A percentile compares a stretch with the other conserved stretches of the same genome.
phyloP scores from a whole-genome alignment of 2,329 filamentous ascomycete genomes.

The Zasmidium citrigriseum region DNA sequence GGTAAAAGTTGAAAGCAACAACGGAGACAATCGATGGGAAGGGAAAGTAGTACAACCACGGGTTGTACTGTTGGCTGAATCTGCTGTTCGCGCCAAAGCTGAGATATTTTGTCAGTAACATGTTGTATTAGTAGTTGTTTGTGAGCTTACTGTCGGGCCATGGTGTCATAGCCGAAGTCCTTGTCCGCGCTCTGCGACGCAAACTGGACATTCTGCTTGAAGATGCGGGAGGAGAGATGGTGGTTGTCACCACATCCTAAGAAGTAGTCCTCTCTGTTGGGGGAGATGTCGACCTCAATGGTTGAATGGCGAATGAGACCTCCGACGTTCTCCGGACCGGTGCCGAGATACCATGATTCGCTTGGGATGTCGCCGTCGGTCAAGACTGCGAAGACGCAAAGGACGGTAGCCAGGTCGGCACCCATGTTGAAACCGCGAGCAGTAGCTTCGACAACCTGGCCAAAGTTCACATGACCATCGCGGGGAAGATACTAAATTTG shows the following conservation, averaged over 20 bases:
- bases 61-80: slow-evolving; percentile 30
- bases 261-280: slow-evolving; percentile 39
- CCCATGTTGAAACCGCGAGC: slow-evolving; percentile 28
- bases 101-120: not conserved
- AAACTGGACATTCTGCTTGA: slow-evolving; percentile 33
- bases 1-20: slow-evolving; percentile 34
- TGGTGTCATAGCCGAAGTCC: slow-evolving; percentile 29
- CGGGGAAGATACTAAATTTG: slow-evolving; percentile 46
- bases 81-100: slow-evolving; percentile 18
- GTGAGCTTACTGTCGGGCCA: slow-evolving; percentile 28
- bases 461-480: slow-evolving; percentile 39
- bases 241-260: slow-evolving; percentile 36
- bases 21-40: slow-evolving; percentile 35
- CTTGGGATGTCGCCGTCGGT: slow-evolving; percentile 31
- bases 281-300: slow-evolving; percentile 32
- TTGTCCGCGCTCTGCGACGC: slow-evolving; percentile 22
- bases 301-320: slow-evolving; percentile 35
- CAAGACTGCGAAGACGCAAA: slow-evolving; percentile 35
- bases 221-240: slow-evolving; percentile 32
- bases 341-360: slow-evolving; percentile 31
- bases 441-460: slow-evolving; percentile 36
- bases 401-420: slow-evolving; percentile 38
- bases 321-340: slow-evolving; percentile 24
- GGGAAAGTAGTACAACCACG: slow-evolving; percentile 36
- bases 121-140: not conserved